A percentile compares a stretch with the other conserved stretches of the same genome.
Conservation (phyloP, 2,329 filamentous ascomycete genomes). For the Stachybotrys elegans region DNA sequence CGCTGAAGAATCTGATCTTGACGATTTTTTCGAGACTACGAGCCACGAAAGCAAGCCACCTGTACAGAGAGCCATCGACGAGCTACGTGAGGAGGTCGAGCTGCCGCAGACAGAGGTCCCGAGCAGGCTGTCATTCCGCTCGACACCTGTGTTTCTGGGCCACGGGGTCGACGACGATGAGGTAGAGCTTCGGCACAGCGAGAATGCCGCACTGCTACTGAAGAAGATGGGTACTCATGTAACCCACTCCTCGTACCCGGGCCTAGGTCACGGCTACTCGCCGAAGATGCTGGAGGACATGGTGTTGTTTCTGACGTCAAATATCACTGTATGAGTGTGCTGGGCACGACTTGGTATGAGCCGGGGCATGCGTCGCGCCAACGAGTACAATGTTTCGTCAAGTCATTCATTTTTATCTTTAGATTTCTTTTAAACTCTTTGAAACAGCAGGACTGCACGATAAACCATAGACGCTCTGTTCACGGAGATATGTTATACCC, state of each 20-base stretch:
- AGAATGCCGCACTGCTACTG: constrained; percentile 27
- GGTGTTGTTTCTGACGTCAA: constrained; percentile 20
- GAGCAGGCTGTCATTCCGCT: constrained; percentile 11
- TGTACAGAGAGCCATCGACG: constrained; percentile 15
- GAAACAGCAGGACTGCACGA: too few species aligned
- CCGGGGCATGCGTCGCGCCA: too few species aligned
- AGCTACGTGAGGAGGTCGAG: constrained; percentile 22
- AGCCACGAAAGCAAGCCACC: constrained; percentile 7
- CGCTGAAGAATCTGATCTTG: constrained; percentile 4
- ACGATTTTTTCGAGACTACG: constrained; percentile 14
- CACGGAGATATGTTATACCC: not conserved
- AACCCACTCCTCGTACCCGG: constrained; percentile 32
- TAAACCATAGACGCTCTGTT: too few species aligned
- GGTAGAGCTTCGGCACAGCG: constrained; percentile 30
- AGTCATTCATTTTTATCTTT: too few species aligned
- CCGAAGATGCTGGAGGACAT: constrained; percentile 34
- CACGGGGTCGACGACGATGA: constrained; percentile 38
- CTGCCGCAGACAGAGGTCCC: constrained; percentile 6
- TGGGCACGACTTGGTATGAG: too few species aligned
- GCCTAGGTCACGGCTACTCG: constrained; percentile 41
- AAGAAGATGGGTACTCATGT: constrained; percentile 26
- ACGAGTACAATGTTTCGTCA: too few species aligned
- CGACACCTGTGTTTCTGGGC: constrained; percentile 38
- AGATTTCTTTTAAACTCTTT: too few species aligned
- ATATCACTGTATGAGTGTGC: too few species aligned